Base-by-base conservation (phyloP, 2,329 filamentous ascomycete species). In the Tolypocladium nubicola region DNA sequence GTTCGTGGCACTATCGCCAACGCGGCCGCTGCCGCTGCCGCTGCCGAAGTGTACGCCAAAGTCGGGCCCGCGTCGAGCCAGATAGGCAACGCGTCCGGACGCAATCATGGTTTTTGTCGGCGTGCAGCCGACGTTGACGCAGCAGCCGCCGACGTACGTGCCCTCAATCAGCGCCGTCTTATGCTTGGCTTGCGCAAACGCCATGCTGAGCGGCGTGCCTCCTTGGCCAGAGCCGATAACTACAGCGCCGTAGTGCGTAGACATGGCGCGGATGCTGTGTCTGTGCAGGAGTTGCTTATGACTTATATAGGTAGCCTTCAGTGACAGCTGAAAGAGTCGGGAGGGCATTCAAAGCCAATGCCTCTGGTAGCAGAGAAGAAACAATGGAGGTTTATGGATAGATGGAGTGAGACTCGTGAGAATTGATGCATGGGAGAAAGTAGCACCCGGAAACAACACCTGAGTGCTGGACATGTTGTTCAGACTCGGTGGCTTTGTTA, bases 31-130 rank as follows among this genome's bases (percentile, higher is more conserved):
- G 10, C 66, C 65, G 23, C 26, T 30, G 26, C 26, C 26, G 26
- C 26, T 14, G 10, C 66, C 65, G 23, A 64, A 52, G 33, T 69
- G 64, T 16, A 81, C 71, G 10, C 79, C 79, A 63, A 78, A 81
- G 41, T 78, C 74, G 3, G 61, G 62, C 0, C 70, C 73, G 2
- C 77, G 68, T 2, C 68, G 63, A 1, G 73, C 66, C 11, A 79
- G 59, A 62, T 81, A 75, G 2, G 79, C 79, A 3, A 75, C 72
- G 4, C 78, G 69, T 1, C 77, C 80, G 23, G 76, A 79, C 3
- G 79, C 74, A 53, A 83, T 76, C 73, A 83, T 76, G 10, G 80
- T 82, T 64, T 82, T 83, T 23, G 80, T 82, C 0, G 79, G 79
- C 13, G 79, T 82, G 62, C 80, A 82, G 5, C 79, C 79, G 59